A percentile compares a stretch with the other conserved stretches of the same genome.
Conservation (phyloP, 345 rosid genomes). For the Citrus hindsii region DNA sequence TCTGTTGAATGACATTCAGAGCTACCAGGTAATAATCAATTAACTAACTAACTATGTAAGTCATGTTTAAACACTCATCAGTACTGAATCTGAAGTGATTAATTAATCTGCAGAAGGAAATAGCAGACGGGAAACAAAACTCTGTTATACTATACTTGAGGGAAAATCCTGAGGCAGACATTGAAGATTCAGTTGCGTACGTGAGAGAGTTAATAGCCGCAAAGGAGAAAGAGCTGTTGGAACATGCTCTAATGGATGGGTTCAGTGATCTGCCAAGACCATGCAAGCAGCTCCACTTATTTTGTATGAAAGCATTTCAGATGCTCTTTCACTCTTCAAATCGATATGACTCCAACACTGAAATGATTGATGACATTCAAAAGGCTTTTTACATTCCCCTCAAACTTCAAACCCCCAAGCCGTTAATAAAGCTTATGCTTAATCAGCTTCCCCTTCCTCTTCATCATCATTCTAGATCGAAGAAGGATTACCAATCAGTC, state of each 20-base stretch:
- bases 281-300: slow-evolving; percentile 39
- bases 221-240: slow-evolving; percentile 34
- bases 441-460: not conserved
- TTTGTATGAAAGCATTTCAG: slow-evolving; percentile 36
- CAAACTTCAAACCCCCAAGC: slow-evolving; percentile 10
- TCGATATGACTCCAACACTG: slow-evolving; percentile 34
- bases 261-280: slow-evolving; percentile 33
- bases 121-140: slow-evolving; percentile 47
- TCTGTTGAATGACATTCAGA: slow-evolving; percentile 55
- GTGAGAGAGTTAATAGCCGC: slow-evolving; percentile 23
- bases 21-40: slow-evolving; percentile 40
- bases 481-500: not conserved
- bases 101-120: slow-evolving; percentile 36
- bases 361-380: slow-evolving; percentile 43
- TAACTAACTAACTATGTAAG: no score
- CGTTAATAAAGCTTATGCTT: not conserved
- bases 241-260: slow-evolving; percentile 38
- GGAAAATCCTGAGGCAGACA: slow-evolving; percentile 25
- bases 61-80: no score
- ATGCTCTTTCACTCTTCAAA: slow-evolving; percentile 52
- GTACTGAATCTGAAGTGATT: no score
- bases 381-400: slow-evolving; percentile 48
- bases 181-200: slow-evolving; percentile 40
- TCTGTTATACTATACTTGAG: slow-evolving; percentile 35
- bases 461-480: not conserved